Base-by-base conservation (phyloP, 2,329 filamentous ascomycete genomes). In the Penicillium expansum region DNA sequence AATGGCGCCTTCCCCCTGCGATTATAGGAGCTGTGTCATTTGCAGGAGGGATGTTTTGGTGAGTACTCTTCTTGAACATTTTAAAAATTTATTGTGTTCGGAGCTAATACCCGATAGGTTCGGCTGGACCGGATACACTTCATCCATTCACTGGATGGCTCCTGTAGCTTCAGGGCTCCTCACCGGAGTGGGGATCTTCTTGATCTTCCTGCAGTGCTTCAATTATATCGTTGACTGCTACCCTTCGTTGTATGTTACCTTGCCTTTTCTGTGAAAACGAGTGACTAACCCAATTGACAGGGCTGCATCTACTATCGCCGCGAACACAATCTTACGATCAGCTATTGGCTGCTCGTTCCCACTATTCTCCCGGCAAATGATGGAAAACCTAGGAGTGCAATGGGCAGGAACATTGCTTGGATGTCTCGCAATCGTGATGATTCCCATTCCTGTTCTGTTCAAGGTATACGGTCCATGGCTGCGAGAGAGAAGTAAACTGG, bases 11-110 rank as follows among this genome's bases (percentile, higher is more conserved):
- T 1, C 79, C 80, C 0, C 77, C 80, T 8, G 77, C 78, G 33
- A 83, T 84, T 52, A 60, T 80, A 2, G 82, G 82, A 3, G 80
- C 80, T 30, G 71, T 80, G 1, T 63, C 76, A 0, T 83, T 80
- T 47, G 78, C 87, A 0, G 77, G 71, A 16, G 88, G 88, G n/a
- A 81, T 91, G 42, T 90, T 91, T 72, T 90, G 87, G 86, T 67
- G 13, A 27, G 54, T 52, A 6, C 6, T 18, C 8, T 13, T 13
- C 6, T 22, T n/a, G 8, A 10, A 6, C 24, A 4, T 13, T 3
- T 2, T 16, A n/a, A 24, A 24, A 3, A 20, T n/a, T 1, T 16
- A 9, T 29, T 10, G 6, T 9, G 1, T 42, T 35, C 13, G 2
- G 37, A 10, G 44, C 29, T 45, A 48, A 51, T 22, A 10, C n/a